Evolutionary conservation across 768 basidiomycete genomes (phyloP).

Genomic region (Trametes cubensis): DNA sequence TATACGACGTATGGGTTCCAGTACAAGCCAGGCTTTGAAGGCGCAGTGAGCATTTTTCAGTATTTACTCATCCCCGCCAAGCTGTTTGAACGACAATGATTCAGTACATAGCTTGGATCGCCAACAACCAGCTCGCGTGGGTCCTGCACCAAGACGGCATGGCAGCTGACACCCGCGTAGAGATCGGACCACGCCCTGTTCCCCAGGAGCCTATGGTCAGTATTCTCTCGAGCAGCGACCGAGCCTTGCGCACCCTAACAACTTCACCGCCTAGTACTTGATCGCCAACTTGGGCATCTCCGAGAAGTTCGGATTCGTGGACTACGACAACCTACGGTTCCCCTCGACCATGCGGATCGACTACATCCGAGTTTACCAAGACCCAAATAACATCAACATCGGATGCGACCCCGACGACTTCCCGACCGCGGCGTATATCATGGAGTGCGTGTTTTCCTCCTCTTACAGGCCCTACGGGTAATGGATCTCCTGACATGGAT

Average conservation of each 20-base stretch:
- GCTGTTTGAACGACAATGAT: too few species aligned
- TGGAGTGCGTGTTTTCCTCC: conserved; percentile 47
- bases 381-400: conserved; percentile 49
- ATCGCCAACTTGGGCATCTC: conserved; percentile 65
- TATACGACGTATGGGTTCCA: conserved; percentile 80
- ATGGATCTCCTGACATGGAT: too few species aligned
- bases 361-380: conserved; percentile 80
- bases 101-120: conserved; percentile 83
- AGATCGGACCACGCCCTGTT: conserved; percentile 71
- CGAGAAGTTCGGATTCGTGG: conserved; percentile 63
- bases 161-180: conserved; percentile 52
- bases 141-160: conserved; percentile 67
- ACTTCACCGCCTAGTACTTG: conserved; percentile 45
- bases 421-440: conserved; percentile 80
- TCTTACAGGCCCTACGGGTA: too few species aligned
- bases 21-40: conserved; percentile 71
- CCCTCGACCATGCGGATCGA: conserved; percentile 73
- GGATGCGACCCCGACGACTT: conserved; percentile 73
- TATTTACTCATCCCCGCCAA: too few species aligned
- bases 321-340: conserved; percentile 54
- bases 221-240: neutral
- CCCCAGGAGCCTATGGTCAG: conserved; percentile 87
- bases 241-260: neutral
- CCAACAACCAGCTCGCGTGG: conserved; percentile 66
- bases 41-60: conserved; percentile 55